phyloP scores from a whole-genome alignment of 176 grass and related monocot species.

The Aegilops sharonensis region DNA sequence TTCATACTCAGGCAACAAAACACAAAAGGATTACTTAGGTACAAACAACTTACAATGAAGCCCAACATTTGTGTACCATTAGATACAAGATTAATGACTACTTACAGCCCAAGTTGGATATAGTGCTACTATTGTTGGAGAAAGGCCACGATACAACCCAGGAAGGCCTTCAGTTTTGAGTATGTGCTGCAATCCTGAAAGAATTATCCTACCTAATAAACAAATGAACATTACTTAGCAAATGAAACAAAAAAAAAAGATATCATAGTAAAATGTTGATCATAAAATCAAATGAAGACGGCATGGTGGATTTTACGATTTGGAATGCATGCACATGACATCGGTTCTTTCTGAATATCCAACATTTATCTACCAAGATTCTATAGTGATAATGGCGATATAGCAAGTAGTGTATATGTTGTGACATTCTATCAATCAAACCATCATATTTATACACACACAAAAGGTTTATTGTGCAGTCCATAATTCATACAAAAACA shows the following conservation, averaged over 20 bases:
- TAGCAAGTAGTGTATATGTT: background rate
- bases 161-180: constrained; percentile 72
- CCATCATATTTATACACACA: background rate
- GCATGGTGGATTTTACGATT: background rate
- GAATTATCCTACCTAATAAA: constrained; percentile 68
- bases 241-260: background rate
- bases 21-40: background rate
- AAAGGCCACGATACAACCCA: constrained; percentile 87
- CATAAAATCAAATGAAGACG: background rate
- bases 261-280: constrained; percentile 17
- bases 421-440: background rate
- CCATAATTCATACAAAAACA: background rate
- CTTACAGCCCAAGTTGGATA: constrained; percentile 90
- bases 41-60: background rate
- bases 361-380: constrained; percentile 16
- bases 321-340: constrained; percentile 1
- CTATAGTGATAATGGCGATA: constrained; percentile 4
- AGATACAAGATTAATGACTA: constrained; percentile 23
- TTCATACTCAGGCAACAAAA: background rate
- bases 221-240: constrained; percentile 24
- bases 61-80: background rate
- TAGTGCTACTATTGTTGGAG: constrained; percentile 82
- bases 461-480: background rate
- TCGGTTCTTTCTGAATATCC: constrained; percentile 1
- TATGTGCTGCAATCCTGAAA: constrained; percentile 76